Evolutionary conservation across 1,284 basidiomycete genomes (phyloP).

Genomic region (Austroboletus olivaceoglutinosus): DNA sequence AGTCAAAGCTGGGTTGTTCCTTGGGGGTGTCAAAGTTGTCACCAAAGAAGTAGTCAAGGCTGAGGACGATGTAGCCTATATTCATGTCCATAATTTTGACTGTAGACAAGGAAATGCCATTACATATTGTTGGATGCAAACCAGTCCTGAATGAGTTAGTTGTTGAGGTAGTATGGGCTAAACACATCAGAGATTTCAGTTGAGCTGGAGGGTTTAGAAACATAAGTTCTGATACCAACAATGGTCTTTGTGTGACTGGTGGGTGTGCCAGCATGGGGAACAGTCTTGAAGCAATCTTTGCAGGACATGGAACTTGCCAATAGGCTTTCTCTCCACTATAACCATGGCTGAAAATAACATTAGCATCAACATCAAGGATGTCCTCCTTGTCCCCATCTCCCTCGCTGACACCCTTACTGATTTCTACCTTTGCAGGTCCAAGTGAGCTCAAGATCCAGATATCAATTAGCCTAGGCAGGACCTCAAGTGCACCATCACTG

Average conservation of each 20-base stretch:
- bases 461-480: slow-evolving; percentile 73
- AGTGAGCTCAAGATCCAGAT: slow-evolving; percentile 89
- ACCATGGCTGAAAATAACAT: slow-evolving; percentile 63
- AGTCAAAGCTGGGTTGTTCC: slow-evolving; percentile 40
- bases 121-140: slow-evolving; percentile 46
- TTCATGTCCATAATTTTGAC: not conserved
- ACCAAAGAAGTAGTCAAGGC: slow-evolving; percentile 57
- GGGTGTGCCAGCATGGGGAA: slow-evolving; percentile 49
- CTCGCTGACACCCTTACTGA: not conserved
- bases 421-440: slow-evolving; percentile 68
- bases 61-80: slow-evolving; percentile 53
- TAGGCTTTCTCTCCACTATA: not conserved
- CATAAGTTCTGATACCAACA: slow-evolving; percentile 50
- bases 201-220: slow-evolving; percentile 40
- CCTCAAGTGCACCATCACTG: slow-evolving; percentile 83
- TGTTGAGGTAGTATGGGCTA: slow-evolving; percentile 51
- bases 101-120: not conserved
- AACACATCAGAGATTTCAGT: slow-evolving; percentile 45
- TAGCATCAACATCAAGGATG: slow-evolving; percentile 76
- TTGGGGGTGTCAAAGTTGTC: slow-evolving; percentile 42
- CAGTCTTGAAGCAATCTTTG: slow-evolving; percentile 44
- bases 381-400: not conserved
- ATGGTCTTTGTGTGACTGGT: slow-evolving; percentile 36
- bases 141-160: slow-evolving; percentile 52
- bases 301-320: slow-evolving; percentile 16